Percentiles rank a stretch among this genome's conserved stretches.
These are phyloP conservation scores for Aphanomyces euteiches DNA, from an alignment of 352 stramenopile genomes.

Conservation along the genomic window DNA sequence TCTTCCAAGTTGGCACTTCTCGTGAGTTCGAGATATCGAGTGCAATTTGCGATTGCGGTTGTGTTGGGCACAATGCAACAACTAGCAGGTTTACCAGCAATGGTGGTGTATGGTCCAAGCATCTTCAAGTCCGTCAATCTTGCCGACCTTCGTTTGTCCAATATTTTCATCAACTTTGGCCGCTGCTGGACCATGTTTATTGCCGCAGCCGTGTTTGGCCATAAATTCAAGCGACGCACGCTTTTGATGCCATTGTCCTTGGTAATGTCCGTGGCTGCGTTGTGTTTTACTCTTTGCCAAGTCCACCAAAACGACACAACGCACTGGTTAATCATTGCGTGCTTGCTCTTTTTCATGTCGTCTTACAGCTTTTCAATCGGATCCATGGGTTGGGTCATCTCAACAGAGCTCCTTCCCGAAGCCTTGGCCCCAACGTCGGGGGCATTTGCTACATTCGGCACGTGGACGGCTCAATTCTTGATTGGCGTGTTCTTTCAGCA, in stretches of 20 bases:
- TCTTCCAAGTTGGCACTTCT: neutral
- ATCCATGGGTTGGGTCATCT: neutral
- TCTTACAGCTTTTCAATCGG: neutral
- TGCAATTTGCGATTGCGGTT: neutral
- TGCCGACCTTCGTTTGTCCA: neutral
- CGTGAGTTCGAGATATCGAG: neutral
- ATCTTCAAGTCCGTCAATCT: neutral
- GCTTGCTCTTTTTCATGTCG: neutral
- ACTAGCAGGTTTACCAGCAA: neutral
- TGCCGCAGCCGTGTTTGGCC: neutral
- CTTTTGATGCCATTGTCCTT: neutral
- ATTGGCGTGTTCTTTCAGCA: neutral
- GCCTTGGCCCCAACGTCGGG: neutral
- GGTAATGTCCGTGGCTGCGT: neutral
- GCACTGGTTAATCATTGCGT: neutral
- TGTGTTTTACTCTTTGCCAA: slow-evolving; percentile 1
- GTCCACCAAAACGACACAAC: neutral
- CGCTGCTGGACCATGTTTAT: neutral
- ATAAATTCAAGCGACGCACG: neutral
- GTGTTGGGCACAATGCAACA: slow-evolving; percentile 2
- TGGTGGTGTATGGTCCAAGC: neutral
- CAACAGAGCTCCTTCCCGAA: neutral
- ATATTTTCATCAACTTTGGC: neutral
- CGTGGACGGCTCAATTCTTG: neutral
- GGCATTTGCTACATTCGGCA: neutral